Evolutionary conservation across 495 filamentous ascomycete species (phyloP), one percentile per base, ranked within the genome.

Genomic region (Pseudoneurospora amorphoporcata): DNA sequence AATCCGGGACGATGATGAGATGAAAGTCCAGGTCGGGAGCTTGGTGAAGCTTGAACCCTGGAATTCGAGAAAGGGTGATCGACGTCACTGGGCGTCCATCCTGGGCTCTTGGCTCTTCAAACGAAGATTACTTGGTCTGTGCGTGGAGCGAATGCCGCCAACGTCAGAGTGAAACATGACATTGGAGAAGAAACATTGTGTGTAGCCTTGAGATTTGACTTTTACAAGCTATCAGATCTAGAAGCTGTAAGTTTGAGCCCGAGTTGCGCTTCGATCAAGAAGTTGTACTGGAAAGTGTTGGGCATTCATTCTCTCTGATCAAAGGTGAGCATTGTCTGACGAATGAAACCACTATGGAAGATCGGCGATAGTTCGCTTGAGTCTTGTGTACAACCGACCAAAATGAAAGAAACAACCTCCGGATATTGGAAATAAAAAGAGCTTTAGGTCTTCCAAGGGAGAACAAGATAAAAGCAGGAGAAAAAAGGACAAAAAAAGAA

Each of bases 1-100:
- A 19, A 12, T 39, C 16, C 5, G 40, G 39, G 40, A 72, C 37
- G 38, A 29, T 39, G n/a, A 68, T 39, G 16, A 43, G 58, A 43
- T 38, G 38, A n/a, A 41, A 41, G 23, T 17, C 35, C 23, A 29
- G 29, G 45, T 35, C 17, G 17, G 37, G 61, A 72, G 43, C 32
- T 42, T n/a, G 7, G n/a, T 9, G 43, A 17, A 65, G 43, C 17
- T 23, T 68, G 58, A 72, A 39, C 29, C 32, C 58, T 38, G 58
- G 58, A 68, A 68, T 37, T 42, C 17, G 40, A 47, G 70, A 40
- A 42, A 39, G 70, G 14, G 39, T 68, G 61, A 71, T 74, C 73
- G 70, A 74, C 73, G 73, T 74, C 73, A 74, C 73, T 41, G 41
- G 39, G 23, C 61, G 40, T 71, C 70, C 53, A 65, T 39, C 40